Conservation (phyloP, 2,329 filamentous ascomycete species). For the Scedosporium minutisporum region DNA sequence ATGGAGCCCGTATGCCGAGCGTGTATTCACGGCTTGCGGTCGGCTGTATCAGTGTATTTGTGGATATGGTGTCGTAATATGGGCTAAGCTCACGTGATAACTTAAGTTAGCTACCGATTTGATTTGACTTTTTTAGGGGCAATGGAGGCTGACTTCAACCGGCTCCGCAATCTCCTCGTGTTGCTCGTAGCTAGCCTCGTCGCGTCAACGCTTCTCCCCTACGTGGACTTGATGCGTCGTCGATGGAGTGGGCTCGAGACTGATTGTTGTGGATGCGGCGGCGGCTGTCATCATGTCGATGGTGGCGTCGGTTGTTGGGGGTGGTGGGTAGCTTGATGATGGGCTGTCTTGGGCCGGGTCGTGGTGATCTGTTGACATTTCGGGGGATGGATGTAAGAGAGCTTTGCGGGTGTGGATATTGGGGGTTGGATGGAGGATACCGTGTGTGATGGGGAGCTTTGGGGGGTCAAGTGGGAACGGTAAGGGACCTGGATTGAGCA, state of each 20-base stretch:
- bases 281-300: not conserved
- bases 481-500: not conserved
- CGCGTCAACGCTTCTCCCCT: not conserved
- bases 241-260: not conserved
- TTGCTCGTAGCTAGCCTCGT: not conserved
- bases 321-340: not conserved
- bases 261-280: not conserved
- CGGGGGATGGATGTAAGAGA: not conserved
- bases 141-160: too few relatives aligned
- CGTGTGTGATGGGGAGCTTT: not conserved
- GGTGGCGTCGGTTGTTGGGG: not conserved
- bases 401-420: not conserved
- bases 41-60: too few relatives aligned
- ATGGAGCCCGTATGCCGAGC: too few relatives aligned
- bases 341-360: not conserved
- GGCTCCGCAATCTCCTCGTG: too few relatives aligned
- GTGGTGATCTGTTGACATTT: not conserved
- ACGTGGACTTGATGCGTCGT: not conserved
- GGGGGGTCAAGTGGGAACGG: too few relatives aligned
- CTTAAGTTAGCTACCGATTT: too few relatives aligned
- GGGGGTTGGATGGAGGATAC: not conserved
- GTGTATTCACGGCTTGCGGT: too few relatives aligned
- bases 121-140: too few relatives aligned
- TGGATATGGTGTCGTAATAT: too few relatives aligned
- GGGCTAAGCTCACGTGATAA: too few relatives aligned